These are phyloP conservation scores for Daldinia childiae DNA, from an alignment of 495 filamentous ascomycete genomes.

Conservation along the genomic window DNA sequence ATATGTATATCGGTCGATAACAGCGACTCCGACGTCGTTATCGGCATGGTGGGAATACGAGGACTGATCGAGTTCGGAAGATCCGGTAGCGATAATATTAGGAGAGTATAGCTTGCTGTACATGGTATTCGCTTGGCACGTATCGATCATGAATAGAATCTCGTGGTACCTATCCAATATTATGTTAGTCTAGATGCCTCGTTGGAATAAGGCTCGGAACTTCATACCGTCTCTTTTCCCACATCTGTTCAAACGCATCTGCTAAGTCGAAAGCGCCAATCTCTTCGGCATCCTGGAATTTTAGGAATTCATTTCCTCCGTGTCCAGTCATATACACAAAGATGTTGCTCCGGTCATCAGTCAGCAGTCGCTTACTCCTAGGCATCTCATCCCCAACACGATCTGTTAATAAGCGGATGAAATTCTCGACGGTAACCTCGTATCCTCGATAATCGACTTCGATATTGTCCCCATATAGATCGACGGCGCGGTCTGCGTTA, in stretches of 20 bases:
- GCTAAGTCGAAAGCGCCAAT: constrained; percentile 96
- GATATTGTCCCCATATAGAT: constrained; percentile 98
- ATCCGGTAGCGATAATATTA: constrained; percentile 95
- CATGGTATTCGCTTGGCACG: constrained; percentile 99
- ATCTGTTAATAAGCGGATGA: constrained; percentile 94
- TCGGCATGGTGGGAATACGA: constrained; percentile 97
- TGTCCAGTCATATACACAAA: constrained; percentile 99
- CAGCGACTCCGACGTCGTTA: constrained; percentile 95
- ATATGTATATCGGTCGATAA: constrained; percentile 98
- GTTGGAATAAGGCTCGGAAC: constrained; percentile 5
- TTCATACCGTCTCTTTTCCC: constrained; percentile 91
- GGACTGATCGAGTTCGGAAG: constrained; percentile 90
- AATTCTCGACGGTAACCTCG: constrained; percentile 98
- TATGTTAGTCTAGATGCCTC: constrained; percentile 20
- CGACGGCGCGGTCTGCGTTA: constrained; percentile 93
- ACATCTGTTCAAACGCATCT: constrained; percentile 99
- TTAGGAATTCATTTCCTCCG: constrained; percentile 97
- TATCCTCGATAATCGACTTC: constrained; percentile 98
- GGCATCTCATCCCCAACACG: constrained; percentile 93
- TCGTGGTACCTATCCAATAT: constrained; percentile 74
- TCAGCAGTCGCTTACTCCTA: constrained; percentile 87
- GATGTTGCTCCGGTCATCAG: constrained; percentile 94
- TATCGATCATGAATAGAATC: constrained; percentile 99
- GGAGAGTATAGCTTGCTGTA: constrained; percentile 97
- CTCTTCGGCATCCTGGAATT: constrained; percentile 98